A percentile compares a stretch with the other conserved stretches of the same genome.
Evolutionary conservation across 192 early-diverging fungal species (phyloP).

Genomic region (Coemansia asiatica): DNA sequence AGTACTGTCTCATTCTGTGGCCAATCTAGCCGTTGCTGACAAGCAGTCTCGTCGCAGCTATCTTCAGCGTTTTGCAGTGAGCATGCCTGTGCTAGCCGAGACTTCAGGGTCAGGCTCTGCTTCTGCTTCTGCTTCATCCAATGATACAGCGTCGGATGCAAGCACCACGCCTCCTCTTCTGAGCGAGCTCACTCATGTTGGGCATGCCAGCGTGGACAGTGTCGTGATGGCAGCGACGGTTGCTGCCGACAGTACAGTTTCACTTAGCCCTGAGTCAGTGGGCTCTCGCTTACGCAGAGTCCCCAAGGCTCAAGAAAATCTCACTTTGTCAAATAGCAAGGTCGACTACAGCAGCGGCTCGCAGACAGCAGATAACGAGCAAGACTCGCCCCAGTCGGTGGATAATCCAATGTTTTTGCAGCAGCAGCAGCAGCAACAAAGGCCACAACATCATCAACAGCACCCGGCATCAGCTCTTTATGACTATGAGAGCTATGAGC

Average conservation of each 20-base stretch:
- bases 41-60: background rate
- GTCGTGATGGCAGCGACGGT: slow-evolving; percentile 40
- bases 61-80: slow-evolving; percentile 21
- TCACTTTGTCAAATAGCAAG: background rate
- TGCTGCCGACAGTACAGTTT: slow-evolving; percentile 33
- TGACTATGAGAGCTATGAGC: slow-evolving; percentile 18
- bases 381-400: background rate
- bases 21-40: background rate
- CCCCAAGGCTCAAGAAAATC: slow-evolving; percentile 35
- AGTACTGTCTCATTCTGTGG: slow-evolving; percentile 4
- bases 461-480: background rate
- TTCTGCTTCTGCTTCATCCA: background rate
- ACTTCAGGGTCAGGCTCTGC: background rate
- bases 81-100: slow-evolving; percentile 30
- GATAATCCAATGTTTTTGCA: slow-evolving; percentile 1
- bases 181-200: slow-evolving; percentile 45
- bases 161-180: slow-evolving; percentile 14
- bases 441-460: background rate
- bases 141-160: background rate
- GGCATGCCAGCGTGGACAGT: slow-evolving; percentile 33
- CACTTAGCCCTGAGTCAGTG: slow-evolving; percentile 45
- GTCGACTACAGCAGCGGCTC: background rate
- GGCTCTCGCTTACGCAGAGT: slow-evolving; percentile 45
- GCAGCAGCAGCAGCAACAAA: slow-evolving; percentile 9
- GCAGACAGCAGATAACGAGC: background rate